Evolutionary conservation across 164 flowering plant species (phyloP).

Genomic region (Houttuynia cordata): DNA sequence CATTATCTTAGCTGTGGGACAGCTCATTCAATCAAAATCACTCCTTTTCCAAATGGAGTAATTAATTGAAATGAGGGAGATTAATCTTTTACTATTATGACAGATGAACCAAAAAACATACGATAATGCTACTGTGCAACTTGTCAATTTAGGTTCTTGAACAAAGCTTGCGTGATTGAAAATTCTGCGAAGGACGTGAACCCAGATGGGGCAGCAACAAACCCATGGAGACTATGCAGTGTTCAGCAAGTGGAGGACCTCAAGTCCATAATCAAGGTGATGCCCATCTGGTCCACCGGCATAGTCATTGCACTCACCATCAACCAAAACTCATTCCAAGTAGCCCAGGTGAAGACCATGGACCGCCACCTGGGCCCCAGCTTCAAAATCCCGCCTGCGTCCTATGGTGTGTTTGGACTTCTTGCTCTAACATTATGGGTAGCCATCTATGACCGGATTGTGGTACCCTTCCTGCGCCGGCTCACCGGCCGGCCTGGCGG

Average conservation of each 20-base stretch:
- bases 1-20: too few relatives aligned
- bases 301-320: conserved; percentile 18
- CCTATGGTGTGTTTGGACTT: conserved; percentile 26
- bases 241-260: conserved; percentile 36
- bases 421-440: conserved; percentile 27
- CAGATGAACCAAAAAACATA: too few relatives aligned
- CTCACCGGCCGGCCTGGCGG: conserved; percentile 25
- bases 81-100: too few relatives aligned
- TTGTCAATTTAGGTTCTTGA: conserved; percentile 17
- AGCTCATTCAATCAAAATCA: too few relatives aligned
- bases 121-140: too few relatives aligned
- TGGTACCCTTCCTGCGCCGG: conserved; percentile 28
- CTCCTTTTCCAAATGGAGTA: too few relatives aligned
- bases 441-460: conserved; percentile 32
- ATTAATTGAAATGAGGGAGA: too few relatives aligned
- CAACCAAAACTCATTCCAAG: conserved; percentile 21
- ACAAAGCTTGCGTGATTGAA: conserved; percentile 34
- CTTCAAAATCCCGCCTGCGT: conserved; percentile 48
- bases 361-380: conserved; percentile 31
- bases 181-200: conserved; percentile 19
- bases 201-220: conserved; percentile 21
- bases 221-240: conserved; percentile 39
- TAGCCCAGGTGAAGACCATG: conserved; percentile 42
- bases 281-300: conserved; percentile 43
- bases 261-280: conserved; percentile 28